phyloP scores from a whole-genome alignment of 495 filamentous ascomycete genomes.

The Tuber indicum region DNA sequence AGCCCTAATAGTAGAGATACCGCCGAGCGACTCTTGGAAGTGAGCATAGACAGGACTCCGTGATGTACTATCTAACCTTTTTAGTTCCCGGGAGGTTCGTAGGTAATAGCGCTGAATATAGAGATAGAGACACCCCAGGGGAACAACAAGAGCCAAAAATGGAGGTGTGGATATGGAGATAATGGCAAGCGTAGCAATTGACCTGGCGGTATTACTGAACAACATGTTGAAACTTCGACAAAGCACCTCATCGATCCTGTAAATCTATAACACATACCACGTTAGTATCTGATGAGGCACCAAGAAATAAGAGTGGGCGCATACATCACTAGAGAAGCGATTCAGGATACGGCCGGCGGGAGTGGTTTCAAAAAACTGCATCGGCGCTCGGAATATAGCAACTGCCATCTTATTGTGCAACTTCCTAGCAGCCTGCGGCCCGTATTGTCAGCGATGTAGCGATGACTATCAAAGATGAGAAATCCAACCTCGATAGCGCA shows the following conservation, averaged over 20 bases:
- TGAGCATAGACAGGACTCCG: constrained; percentile 96
- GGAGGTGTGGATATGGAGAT: constrained; percentile 74
- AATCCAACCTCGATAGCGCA: constrained; percentile 85
- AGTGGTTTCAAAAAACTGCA: constrained; percentile 98
- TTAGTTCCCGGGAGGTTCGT: constrained; percentile 89
- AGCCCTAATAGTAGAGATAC: constrained; percentile 93
- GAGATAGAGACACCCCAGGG: constrained; percentile 72
- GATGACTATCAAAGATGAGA: constrained; percentile 6
- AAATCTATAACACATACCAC: constrained; percentile 59
- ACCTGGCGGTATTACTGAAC: constrained; percentile 79
- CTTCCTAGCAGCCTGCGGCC: constrained; percentile 72
- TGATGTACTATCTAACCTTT: constrained; percentile 89
- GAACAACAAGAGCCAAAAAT: constrained; percentile 74
- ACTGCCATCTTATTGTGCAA: constrained; percentile 97
- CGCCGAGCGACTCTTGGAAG: constrained; percentile 94
- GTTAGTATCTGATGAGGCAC: constrained; percentile 34
- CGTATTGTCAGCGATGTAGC: constrained; percentile 12
- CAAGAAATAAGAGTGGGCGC: constrained; percentile 23
- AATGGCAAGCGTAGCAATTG: constrained; percentile 77
- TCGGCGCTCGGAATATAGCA: constrained; percentile 94
- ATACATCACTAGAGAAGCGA: constrained; percentile 69
- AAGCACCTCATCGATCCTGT: constrained; percentile 90
- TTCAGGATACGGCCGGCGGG: constrained; percentile 96
- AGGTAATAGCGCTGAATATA: constrained; percentile 98
- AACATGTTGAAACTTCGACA: constrained; percentile 90